Evolutionary conservation across 202 grass and related monocot species (phyloP).

Genomic region (Musa balbisiana): DNA sequence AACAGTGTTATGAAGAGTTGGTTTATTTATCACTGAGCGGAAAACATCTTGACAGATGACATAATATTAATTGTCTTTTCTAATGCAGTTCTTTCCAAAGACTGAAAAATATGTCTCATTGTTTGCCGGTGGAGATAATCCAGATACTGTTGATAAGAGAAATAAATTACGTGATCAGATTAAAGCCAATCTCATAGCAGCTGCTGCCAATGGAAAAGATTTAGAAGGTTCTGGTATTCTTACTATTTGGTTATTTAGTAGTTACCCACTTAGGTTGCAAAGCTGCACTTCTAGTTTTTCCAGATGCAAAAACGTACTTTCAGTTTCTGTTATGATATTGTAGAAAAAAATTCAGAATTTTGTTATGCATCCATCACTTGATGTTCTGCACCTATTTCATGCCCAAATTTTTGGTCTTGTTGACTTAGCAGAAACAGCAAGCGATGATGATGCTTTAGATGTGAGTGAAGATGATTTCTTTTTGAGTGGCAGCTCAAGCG

Average conservation of each 20-base stretch:
- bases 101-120: slow-evolving; percentile 76
- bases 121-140: slow-evolving; percentile 55
- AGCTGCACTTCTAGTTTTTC: background rate
- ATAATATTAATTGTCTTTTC: slow-evolving; percentile 7
- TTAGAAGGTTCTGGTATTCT: slow-evolving; percentile 53
- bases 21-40: background rate
- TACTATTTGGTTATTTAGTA: slow-evolving; percentile 16
- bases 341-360: background rate
- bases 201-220: slow-evolving; percentile 80
- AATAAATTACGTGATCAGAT: slow-evolving; percentile 72
- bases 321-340: background rate
- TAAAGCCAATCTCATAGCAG: slow-evolving; percentile 73
- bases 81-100: slow-evolving; percentile 95
- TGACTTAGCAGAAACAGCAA: slow-evolving; percentile 70
- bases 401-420: slow-evolving; percentile 1
- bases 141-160: slow-evolving; percentile 55
- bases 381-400: background rate
- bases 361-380: background rate
- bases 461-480: slow-evolving; percentile 95
- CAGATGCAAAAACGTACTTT: background rate
- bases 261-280: background rate
- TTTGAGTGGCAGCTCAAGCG: slow-evolving; percentile 91
- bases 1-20: background rate
- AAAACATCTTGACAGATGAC: background rate
- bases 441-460: slow-evolving; percentile 88